These are phyloP conservation scores for Arabis hirsuta DNA, from an alignment of 345 rosid genomes.

Conservation along the genomic window DNA sequence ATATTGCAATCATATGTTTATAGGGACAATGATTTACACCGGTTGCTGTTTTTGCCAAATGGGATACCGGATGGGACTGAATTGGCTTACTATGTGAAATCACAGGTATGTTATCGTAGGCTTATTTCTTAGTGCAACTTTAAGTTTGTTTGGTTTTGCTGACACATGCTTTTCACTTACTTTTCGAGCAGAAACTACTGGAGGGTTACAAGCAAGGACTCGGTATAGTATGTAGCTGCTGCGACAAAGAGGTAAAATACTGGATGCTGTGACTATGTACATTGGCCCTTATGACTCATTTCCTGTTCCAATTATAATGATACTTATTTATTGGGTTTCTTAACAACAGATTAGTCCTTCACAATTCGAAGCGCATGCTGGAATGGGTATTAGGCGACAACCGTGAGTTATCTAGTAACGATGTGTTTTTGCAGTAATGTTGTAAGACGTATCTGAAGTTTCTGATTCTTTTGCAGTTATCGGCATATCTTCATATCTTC, in stretches of 20 bases:
- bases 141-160: constrained; percentile 22
- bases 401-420: constrained; percentile 66
- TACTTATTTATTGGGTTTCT: neutral
- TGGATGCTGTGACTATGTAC: constrained; percentile 23
- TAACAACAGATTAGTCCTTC: constrained; percentile 82
- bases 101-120: constrained; percentile 54
- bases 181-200: constrained; percentile 56
- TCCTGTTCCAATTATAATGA: neutral
- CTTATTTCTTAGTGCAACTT: constrained; percentile 3
- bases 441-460: constrained; percentile 10
- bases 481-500: constrained; percentile 77
- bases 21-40: constrained; percentile 90
- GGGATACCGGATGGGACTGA: constrained; percentile 90
- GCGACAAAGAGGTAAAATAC: constrained; percentile 61
- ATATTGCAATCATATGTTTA: constrained; percentile 31
- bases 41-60: constrained; percentile 79
- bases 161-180: constrained; percentile 18
- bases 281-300: constrained; percentile 1
- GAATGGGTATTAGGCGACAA: constrained; percentile 90
- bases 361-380: constrained; percentile 97
- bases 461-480: constrained; percentile 53
- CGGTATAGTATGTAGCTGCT: constrained; percentile 84
- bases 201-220: constrained; percentile 79
- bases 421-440: constrained; percentile 26
- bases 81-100: constrained; percentile 70